Evolutionary conservation across 1,284 basidiomycete genomes (phyloP).

Genomic region (Phellopilus nigrolimitatus): DNA sequence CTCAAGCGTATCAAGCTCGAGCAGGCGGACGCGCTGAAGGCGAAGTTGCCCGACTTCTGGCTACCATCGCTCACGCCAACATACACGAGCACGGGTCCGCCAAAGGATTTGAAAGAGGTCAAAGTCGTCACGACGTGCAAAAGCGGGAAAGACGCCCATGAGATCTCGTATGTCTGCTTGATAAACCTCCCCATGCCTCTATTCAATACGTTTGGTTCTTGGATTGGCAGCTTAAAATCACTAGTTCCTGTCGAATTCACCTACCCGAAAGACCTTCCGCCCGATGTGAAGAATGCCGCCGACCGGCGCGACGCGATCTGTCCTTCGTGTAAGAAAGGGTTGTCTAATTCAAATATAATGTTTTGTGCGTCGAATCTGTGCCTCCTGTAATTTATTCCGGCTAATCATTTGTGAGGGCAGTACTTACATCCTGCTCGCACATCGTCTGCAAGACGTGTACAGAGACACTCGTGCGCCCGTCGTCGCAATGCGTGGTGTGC

Average conservation of each 20-base stretch:
- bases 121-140: slow-evolving; percentile 86
- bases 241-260: slow-evolving; percentile 75
- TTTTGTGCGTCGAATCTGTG: slow-evolving; percentile 48
- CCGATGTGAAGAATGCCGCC: slow-evolving; percentile 38
- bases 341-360: slow-evolving; percentile 74
- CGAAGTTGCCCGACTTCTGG: slow-evolving; percentile 94
- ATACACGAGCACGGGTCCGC: slow-evolving; percentile 51
- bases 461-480: slow-evolving; percentile 72
- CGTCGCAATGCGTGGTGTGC: slow-evolving; percentile 79
- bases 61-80: slow-evolving; percentile 85
- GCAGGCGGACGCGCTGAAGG: slow-evolving; percentile 76
- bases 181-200: background rate
- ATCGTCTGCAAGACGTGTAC: slow-evolving; percentile 85
- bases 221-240: slow-evolving; percentile 56
- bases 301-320: slow-evolving; percentile 65
- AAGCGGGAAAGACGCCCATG: slow-evolving; percentile 69
- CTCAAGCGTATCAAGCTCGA: slow-evolving; percentile 78
- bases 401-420: slow-evolving; percentile 32
- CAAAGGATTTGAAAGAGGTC: slow-evolving; percentile 63
- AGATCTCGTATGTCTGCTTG: slow-evolving; percentile 55
- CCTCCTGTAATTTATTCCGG: background rate
- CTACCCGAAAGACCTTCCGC: slow-evolving; percentile 35
- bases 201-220: background rate
- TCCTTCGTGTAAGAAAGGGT: slow-evolving; percentile 80
- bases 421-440: slow-evolving; percentile 78